Percentiles rank a stretch among this genome's conserved stretches.
Conservation (phyloP, 257 asterid species). For the Marsdenia floribunda region DNA sequence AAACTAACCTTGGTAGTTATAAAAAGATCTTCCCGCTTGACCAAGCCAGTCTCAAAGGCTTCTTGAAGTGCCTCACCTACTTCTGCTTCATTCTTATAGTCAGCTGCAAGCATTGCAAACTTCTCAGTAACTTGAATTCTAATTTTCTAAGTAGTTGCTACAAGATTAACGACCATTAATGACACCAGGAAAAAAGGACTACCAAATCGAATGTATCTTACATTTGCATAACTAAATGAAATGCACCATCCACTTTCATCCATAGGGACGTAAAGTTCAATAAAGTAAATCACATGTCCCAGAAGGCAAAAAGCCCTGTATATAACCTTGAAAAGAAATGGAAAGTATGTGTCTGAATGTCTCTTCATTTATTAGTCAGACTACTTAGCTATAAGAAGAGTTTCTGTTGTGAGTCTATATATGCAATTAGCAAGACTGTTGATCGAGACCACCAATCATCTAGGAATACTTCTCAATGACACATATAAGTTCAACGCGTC, state of each 20-base stretch:
- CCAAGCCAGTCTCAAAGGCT: slow-evolving; percentile 44
- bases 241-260: background rate
- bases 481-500: background rate
- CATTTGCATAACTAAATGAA: background rate
- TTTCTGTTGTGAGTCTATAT: background rate
- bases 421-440: background rate
- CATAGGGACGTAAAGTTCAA: background rate
- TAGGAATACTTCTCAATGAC: background rate
- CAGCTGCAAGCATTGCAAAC: slow-evolving; percentile 38
- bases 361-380: background rate
- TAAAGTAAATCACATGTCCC: background rate
- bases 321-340: background rate
- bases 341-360: background rate
- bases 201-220: background rate
- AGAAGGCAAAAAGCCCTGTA: background rate
- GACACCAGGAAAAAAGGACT: background rate
- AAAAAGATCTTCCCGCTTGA: slow-evolving; percentile 60
- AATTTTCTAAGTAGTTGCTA: background rate
- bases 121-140: background rate
- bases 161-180: background rate
- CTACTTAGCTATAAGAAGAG: background rate
- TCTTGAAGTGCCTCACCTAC: slow-evolving; percentile 66
- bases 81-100: slow-evolving; percentile 58
- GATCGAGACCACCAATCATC: background rate
- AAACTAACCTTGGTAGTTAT: slow-evolving; percentile 52